A percentile compares a stretch with the other conserved stretches of the same genome.
Conservation (phyloP, 768 basidiomycete genomes). For the Clavulina sp. region DNA sequence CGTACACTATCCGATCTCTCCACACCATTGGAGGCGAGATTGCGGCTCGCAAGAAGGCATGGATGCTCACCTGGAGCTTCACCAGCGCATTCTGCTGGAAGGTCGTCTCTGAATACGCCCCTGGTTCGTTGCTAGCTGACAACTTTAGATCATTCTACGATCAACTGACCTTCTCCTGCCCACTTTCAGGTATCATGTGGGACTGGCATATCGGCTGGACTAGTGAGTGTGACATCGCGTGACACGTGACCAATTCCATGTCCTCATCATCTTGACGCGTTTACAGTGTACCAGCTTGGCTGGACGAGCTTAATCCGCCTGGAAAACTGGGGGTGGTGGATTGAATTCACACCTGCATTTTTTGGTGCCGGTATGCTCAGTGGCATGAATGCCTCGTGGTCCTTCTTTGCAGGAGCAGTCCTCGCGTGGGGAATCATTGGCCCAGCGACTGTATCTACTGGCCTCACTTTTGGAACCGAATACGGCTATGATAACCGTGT, state of each 20-base stretch:
- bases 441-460: slow-evolving; percentile 34
- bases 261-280: background rate
- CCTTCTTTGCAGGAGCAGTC: slow-evolving; percentile 32
- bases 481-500: slow-evolving; percentile 27
- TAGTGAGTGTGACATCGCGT: background rate
- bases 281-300: slow-evolving; percentile 31
- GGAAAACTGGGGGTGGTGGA: slow-evolving; percentile 41
- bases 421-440: slow-evolving; percentile 46
- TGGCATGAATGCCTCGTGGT: slow-evolving; percentile 13
- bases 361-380: slow-evolving; percentile 15
- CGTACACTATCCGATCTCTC: slow-evolving; percentile 43
- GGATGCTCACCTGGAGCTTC: slow-evolving; percentile 32
- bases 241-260: too few relatives aligned
- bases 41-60: slow-evolving; percentile 38
- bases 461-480: slow-evolving; percentile 29
- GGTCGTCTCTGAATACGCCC: slow-evolving; percentile 38
- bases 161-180: slow-evolving; percentile 10
- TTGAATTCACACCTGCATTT: slow-evolving; percentile 23
- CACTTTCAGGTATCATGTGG: slow-evolving; percentile 15
- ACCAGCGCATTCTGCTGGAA: slow-evolving; percentile 31
- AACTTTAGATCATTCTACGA: background rate
- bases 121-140: slow-evolving; percentile 27
- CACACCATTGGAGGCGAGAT: slow-evolving; percentile 35
- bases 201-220: slow-evolving; percentile 54
- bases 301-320: slow-evolving; percentile 40